Percentiles rank a stretch among this genome's conserved stretches.
Conservation (phyloP, 192 early-diverging fungal genomes). For the Linnemannia hyalina region DNA sequence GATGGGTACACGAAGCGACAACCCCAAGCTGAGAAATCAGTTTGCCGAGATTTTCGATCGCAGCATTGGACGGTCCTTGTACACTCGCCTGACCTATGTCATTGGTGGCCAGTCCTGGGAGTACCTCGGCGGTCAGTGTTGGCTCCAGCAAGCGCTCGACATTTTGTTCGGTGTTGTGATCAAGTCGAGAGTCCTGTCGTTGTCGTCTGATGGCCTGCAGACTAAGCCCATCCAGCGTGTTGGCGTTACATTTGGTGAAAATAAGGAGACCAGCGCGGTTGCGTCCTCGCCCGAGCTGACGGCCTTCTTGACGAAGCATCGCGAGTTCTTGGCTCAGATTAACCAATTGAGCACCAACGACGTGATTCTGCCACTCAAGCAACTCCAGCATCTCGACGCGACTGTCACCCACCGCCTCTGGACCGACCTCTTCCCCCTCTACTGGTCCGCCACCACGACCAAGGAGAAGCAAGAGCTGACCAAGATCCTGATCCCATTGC, state of each 20-base stretch:
- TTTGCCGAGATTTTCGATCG: slow-evolving; percentile 88
- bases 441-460: slow-evolving; percentile 79
- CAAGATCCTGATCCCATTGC: slow-evolving; percentile 84
- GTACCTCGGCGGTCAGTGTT: slow-evolving; percentile 84
- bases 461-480: slow-evolving; percentile 89
- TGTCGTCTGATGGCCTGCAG: slow-evolving; percentile 59
- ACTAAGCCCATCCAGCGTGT: slow-evolving; percentile 60
- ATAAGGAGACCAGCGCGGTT: slow-evolving; percentile 16
- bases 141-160: slow-evolving; percentile 94
- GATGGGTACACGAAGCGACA: slow-evolving; percentile 85
- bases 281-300: slow-evolving; percentile 56
- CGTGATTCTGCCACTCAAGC: slow-evolving; percentile 69
- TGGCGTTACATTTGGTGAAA: slow-evolving; percentile 16
- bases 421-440: slow-evolving; percentile 86
- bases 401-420: slow-evolving; percentile 83
- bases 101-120: slow-evolving; percentile 98
- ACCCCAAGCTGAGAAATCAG: slow-evolving; percentile 81
- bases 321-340: slow-evolving; percentile 72
- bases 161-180: slow-evolving; percentile 81
- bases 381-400: slow-evolving; percentile 76
- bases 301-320: slow-evolving; percentile 65
- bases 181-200: slow-evolving; percentile 49
- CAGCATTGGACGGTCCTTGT: slow-evolving; percentile 78
- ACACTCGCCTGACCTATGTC: slow-evolving; percentile 87
- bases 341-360: slow-evolving; percentile 61